These are phyloP conservation scores for Xylaria sp. DNA, from an alignment of 2,329 filamentous ascomycete species.

Conservation along the genomic window DNA sequence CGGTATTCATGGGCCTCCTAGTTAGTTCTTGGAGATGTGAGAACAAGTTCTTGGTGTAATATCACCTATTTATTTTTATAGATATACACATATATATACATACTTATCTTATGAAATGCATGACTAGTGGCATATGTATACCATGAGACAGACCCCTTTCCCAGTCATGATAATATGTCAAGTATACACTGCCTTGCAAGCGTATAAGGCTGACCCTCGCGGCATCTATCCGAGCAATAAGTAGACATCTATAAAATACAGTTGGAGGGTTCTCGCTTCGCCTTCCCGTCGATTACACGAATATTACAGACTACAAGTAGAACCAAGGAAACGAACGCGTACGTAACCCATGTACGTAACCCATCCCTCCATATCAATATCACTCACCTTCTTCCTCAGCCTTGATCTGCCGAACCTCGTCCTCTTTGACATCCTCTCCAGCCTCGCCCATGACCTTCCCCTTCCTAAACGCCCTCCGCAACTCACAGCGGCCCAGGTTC, in stretches of 20 bases:
- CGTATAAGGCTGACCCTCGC: not conserved
- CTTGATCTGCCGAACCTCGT: constrained; percentile 31
- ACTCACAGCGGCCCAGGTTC: constrained; percentile 53
- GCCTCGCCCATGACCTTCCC: constrained; percentile 30
- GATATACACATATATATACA: not conserved
- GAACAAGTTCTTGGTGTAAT: not conserved
- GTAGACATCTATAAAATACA: not conserved
- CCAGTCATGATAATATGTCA: not conserved
- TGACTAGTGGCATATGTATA: not conserved
- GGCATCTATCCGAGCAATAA: not conserved
- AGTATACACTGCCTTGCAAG: not conserved
- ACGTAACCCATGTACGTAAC: not conserved
- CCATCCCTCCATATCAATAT: constrained; percentile 21
- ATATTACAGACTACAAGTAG: not conserved
- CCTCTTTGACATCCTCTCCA: constrained; percentile 29
- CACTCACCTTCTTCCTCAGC: constrained; percentile 14
- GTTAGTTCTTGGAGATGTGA: not conserved
- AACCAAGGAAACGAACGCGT: not conserved
- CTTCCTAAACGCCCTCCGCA: constrained; percentile 54
- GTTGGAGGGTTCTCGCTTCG: not conserved
- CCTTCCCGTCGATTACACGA: not conserved
- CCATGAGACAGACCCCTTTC: not conserved
- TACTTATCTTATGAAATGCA: not conserved
- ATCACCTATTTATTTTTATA: not conserved
- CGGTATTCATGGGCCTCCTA: not conserved